Percentiles rank a stretch among this genome's conserved stretches.
These are phyloP conservation scores for Candida glaebosa DNA, from an alignment of 805 yeast species.

Conservation along the genomic window DNA sequence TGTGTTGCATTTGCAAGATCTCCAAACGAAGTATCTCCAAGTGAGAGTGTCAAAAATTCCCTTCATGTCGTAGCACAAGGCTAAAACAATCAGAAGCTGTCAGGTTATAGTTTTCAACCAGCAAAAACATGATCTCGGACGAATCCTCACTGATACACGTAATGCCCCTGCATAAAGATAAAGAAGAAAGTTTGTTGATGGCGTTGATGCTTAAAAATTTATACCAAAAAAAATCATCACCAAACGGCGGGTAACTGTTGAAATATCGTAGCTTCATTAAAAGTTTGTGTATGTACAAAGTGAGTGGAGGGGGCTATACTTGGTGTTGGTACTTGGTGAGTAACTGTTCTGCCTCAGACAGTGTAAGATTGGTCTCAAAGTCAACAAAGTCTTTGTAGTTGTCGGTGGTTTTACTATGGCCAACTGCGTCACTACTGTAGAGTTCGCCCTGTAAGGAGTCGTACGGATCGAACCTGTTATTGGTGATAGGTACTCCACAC, in stretches of 20 bases:
- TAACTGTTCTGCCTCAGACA: background rate
- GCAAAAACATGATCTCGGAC: slow-evolving; percentile 99
- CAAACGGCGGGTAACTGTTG: slow-evolving; percentile 1
- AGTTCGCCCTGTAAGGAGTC: slow-evolving; percentile 1
- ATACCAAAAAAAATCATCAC: background rate
- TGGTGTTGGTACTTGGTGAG: background rate
- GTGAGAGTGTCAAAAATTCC: slow-evolving; percentile 69
- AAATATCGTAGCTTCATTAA: background rate
- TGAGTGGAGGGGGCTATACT: too few relatives aligned
- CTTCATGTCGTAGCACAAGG: slow-evolving; percentile 51
- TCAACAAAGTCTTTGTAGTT: background rate
- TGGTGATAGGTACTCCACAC: slow-evolving; percentile 1
- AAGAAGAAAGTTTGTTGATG: slow-evolving; percentile 18
- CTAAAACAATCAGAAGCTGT: slow-evolving; percentile 61
- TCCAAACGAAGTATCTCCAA: slow-evolving; percentile 1
- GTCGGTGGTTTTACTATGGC: slow-evolving; percentile 13
- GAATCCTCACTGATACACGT: slow-evolving; percentile 99
- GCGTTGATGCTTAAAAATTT: background rate
- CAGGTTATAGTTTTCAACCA: slow-evolving; percentile 99
- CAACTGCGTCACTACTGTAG: slow-evolving; percentile 10
- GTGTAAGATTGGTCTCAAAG: background rate
- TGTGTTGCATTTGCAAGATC: background rate
- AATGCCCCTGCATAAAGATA: slow-evolving; percentile 99
- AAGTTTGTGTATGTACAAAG: background rate
- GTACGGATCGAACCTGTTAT: slow-evolving; percentile 14